Percentiles rank a stretch among this genome's conserved stretches.
Conservation (phyloP, 164 flowering plant genomes). For the Umbellularia californica region DNA sequence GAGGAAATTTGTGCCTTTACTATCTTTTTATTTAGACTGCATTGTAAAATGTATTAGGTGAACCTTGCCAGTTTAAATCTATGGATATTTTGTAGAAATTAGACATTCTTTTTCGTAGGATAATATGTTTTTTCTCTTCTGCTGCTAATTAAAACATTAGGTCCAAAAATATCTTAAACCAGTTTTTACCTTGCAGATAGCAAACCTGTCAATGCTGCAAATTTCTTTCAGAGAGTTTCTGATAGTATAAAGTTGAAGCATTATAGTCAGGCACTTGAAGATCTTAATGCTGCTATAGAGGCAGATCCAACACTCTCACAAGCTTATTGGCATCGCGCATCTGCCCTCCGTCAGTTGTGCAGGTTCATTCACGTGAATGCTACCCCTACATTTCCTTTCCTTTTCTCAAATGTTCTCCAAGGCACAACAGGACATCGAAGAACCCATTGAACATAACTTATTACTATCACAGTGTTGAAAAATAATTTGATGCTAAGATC, state of each 20-base stretch:
- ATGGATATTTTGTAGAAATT: no score
- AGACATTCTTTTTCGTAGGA: background rate
- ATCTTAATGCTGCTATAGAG: conserved; percentile 85
- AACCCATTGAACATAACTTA: background rate
- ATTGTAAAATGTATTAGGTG: background rate
- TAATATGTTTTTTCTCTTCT: background rate
- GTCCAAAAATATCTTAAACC: background rate
- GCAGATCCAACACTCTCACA: conserved; percentile 83
- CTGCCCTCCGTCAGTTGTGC: conserved; percentile 79
- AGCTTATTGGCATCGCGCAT: conserved; percentile 74
- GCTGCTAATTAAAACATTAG: background rate
- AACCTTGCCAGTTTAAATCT: background rate
- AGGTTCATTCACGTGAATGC: conserved; percentile 39
- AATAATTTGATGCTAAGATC: background rate
- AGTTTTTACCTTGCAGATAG: conserved; percentile 41
- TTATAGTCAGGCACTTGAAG: conserved; percentile 77
- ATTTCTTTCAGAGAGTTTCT: conserved; percentile 69
- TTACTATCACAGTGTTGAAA: background rate
- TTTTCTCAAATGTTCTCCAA: background rate
- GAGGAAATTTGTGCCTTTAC: background rate
- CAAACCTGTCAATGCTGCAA: conserved; percentile 49
- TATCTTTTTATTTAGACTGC: background rate
- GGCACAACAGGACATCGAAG: background rate
- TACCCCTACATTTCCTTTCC: background rate
- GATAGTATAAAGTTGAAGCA: conserved; percentile 64